Conservation (phyloP, 768 basidiomycete species). For the Roridomyces roridus region DNA sequence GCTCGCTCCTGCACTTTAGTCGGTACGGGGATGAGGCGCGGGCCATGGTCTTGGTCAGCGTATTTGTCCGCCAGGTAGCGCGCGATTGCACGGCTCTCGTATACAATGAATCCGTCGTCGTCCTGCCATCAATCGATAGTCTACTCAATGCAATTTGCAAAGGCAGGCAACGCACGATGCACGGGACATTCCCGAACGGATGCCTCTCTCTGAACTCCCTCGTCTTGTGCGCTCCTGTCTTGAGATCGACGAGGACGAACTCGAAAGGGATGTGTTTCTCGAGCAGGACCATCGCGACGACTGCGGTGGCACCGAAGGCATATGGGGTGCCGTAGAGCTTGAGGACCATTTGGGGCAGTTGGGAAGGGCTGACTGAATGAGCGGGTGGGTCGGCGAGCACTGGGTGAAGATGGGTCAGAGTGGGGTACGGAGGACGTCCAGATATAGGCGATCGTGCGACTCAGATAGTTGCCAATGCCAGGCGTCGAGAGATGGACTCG, state of each 20-base stretch:
- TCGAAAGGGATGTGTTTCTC: constrained; percentile 67
- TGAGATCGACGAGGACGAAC: constrained; percentile 48
- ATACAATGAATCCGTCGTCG: constrained; percentile 32
- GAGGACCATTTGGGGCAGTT: constrained; percentile 41
- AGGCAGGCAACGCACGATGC: constrained; percentile 43
- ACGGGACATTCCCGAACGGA: constrained; percentile 71
- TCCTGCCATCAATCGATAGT: not conserved
- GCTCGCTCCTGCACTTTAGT: constrained; percentile 26
- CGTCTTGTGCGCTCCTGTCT: constrained; percentile 53
- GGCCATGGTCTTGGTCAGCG: constrained; percentile 41
- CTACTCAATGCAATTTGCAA: not conserved
- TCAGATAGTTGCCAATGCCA: no score
- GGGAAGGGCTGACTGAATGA: no score
- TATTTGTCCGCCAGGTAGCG: constrained; percentile 54
- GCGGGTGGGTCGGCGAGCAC: no score
- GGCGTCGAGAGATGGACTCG: no score
- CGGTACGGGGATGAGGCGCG: constrained; percentile 47
- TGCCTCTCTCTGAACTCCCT: constrained; percentile 52
- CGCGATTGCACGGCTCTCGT: constrained; percentile 54
- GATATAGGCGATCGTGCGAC: no score
- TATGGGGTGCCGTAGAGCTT: constrained; percentile 43
- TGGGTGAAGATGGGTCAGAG: no score
- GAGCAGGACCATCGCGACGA: constrained; percentile 56
- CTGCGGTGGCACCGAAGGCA: constrained; percentile 54
- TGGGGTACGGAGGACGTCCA: no score